Evolutionary conservation across 108 stramenopile species (phyloP).

Genomic region (Fistulifera pelliculosa): DNA sequence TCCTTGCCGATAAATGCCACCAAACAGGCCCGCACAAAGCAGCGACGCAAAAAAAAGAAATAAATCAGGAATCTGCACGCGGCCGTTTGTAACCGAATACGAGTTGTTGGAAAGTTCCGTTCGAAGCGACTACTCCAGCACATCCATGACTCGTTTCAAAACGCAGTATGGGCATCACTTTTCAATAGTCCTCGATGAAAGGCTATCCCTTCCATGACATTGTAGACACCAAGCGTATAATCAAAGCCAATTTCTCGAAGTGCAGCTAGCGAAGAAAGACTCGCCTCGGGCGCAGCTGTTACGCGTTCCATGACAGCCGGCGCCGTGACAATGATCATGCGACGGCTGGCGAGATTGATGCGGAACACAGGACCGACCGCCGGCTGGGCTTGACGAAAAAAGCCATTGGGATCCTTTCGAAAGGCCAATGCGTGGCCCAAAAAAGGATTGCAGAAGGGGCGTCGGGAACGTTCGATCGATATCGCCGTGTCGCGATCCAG

Average conservation of each 20-base stretch:
- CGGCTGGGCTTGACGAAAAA: slow-evolving; percentile 8
- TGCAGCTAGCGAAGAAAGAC: slow-evolving; percentile 25
- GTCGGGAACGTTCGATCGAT: slow-evolving; percentile 18
- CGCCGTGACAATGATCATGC: slow-evolving; percentile 31
- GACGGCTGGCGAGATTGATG: slow-evolving; percentile 45
- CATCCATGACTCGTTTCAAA: too few species aligned
- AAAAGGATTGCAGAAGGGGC: slow-evolving; percentile 33
- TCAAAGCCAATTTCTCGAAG: slow-evolving; percentile 46
- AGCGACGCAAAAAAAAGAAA: slow-evolving; percentile 23
- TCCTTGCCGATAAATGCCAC: slow-evolving; percentile 17
- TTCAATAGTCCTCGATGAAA: slow-evolving; percentile 35
- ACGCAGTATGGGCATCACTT: too few species aligned
- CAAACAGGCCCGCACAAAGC: slow-evolving; percentile 26
- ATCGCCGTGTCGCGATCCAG: not conserved
- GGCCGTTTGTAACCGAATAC: not conserved
- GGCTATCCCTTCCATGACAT: slow-evolving; percentile 36
- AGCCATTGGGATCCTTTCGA: slow-evolving; percentile 23
- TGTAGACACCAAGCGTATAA: slow-evolving; percentile 31
- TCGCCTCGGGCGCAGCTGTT: slow-evolving; percentile 25
- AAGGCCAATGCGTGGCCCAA: slow-evolving; percentile 42
- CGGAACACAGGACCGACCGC: slow-evolving; percentile 21
- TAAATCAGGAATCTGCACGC: slow-evolving; percentile 18
- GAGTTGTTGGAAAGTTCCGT: slow-evolving; percentile 5
- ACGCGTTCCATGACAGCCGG: slow-evolving; percentile 13
- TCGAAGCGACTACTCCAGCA: too few species aligned